Percentiles rank a stretch among this genome's conserved stretches.
These are phyloP conservation scores for Candida insectorum DNA, from an alignment of 805 yeast species.

Conservation along the genomic window DNA sequence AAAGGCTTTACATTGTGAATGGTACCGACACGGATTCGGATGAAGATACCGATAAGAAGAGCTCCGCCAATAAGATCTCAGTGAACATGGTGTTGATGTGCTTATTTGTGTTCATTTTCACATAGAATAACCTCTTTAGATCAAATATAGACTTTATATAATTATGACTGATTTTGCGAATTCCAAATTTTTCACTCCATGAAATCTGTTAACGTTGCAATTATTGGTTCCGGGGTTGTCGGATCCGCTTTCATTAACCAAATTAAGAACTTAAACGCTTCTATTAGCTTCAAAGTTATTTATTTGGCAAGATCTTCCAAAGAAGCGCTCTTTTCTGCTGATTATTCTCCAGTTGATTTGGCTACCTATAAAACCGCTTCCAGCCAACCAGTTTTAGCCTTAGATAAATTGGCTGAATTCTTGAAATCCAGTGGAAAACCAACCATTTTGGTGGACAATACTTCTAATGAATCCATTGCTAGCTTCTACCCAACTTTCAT, in stretches of 20 bases:
- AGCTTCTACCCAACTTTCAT: constrained; percentile 72
- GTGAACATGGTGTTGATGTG: too few relatives aligned
- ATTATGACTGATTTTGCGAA: too few relatives aligned
- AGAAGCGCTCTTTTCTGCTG: constrained; percentile 63
- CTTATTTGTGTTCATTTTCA: too few relatives aligned
- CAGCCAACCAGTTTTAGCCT: constrained; percentile 47
- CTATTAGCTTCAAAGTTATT: constrained; percentile 71
- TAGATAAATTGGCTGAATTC: constrained; percentile 57
- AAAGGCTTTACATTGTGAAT: constrained; percentile 27
- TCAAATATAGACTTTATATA: too few relatives aligned
- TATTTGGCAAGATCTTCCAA: constrained; percentile 70
- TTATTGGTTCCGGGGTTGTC: constrained; percentile 84
- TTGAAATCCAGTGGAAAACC: constrained; percentile 69
- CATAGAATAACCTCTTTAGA: too few relatives aligned
- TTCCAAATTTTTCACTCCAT: too few relatives aligned
- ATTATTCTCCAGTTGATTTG: constrained; percentile 70
- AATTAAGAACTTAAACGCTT: constrained; percentile 57
- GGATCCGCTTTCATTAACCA: constrained; percentile 90
- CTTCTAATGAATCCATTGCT: constrained; percentile 80
- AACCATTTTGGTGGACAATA: constrained; percentile 87
- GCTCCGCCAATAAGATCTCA: too few relatives aligned
- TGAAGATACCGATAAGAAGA: constrained; percentile 3
- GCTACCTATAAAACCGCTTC: constrained; percentile 53
- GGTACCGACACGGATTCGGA: constrained; percentile 29
- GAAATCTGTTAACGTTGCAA: constrained; percentile 42